Conservation (phyloP, 495 filamentous ascomycete genomes). For the Chaetomidium leptoderma region DNA sequence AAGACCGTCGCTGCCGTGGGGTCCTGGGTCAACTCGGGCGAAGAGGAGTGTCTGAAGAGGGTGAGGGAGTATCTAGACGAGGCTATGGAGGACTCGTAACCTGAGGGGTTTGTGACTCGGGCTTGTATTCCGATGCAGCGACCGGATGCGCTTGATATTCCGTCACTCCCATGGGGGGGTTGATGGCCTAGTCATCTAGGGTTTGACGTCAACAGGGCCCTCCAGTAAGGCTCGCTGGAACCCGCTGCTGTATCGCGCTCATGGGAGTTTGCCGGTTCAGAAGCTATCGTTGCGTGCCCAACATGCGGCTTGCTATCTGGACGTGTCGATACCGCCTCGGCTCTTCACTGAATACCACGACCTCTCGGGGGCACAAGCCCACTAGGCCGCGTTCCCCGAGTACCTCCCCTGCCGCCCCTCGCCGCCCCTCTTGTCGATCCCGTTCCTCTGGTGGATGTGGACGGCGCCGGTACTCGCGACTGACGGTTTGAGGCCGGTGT, state of each 20-base stretch:
- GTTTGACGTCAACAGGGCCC: not conserved
- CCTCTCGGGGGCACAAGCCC: conserved; percentile 44
- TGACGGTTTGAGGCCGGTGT: conserved; percentile 52
- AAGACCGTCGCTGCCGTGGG: conserved; percentile 48
- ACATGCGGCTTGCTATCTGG: not conserved
- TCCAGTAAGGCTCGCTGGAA: not conserved
- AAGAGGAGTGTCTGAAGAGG: conserved; percentile 27
- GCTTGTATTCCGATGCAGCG: not conserved
- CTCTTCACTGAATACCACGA: conserved; percentile 34
- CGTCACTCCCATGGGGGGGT: not conserved
- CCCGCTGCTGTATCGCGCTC: not conserved
- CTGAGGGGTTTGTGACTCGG: not conserved
- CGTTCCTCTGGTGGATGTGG: conserved; percentile 37
- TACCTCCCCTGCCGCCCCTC: conserved; percentile 32
- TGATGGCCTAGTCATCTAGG: too few relatives aligned
- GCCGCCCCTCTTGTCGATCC: conserved; percentile 30
- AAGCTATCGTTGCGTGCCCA: not conserved
- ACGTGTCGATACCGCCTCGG: not conserved
- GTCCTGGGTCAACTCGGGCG: conserved; percentile 23
- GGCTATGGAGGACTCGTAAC: conserved; percentile 19
- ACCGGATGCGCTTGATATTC: not conserved
- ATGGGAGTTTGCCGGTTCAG: not conserved
- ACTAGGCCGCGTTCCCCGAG: conserved; percentile 40
- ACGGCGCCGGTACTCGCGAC: conserved; percentile 38
- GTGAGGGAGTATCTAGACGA: conserved; percentile 23